Percentiles rank a stretch among this genome's conserved stretches.
phyloP scores from a whole-genome alignment of 768 basidiomycete species.

The Guyanaporus albipodus region DNA sequence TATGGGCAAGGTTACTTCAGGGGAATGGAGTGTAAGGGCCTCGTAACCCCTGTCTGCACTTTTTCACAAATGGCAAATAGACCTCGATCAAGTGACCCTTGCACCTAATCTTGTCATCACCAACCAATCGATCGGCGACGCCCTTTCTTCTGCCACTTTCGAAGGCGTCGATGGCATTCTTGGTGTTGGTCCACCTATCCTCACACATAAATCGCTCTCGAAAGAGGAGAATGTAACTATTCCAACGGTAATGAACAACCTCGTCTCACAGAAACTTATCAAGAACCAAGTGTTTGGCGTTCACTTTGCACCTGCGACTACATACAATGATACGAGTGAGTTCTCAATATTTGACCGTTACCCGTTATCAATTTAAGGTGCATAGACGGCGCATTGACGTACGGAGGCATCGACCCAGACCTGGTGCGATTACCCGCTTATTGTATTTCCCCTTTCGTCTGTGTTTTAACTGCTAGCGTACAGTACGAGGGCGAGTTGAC shows the following conservation, averaged over 20 bases:
- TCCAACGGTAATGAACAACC: conserved; percentile 27
- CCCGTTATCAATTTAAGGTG: not conserved
- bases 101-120: not conserved
- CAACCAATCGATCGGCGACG: not conserved
- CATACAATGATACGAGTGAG: conserved; percentile 15
- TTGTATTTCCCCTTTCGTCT: not conserved
- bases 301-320: conserved; percentile 22
- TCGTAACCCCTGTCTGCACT: not conserved
- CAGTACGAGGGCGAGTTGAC: conserved; percentile 25
- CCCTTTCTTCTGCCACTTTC: not conserved
- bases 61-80: not conserved
- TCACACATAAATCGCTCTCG: not conserved
- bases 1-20: not conserved
- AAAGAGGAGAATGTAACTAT: not conserved
- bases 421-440: conserved; percentile 10
- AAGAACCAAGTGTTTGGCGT: conserved; percentile 16
- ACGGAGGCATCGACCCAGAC: conserved; percentile 16
- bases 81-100: not conserved
- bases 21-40: not conserved
- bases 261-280: conserved; percentile 19
- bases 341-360: not conserved
- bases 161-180: not conserved
- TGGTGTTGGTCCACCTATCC: not conserved
- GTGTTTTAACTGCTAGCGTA: not conserved
- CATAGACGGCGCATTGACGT: conserved; percentile 26